Base-by-base conservation (phyloP, 768 basidiomycete genomes). In the Pseudohyphozyma bogoriensis region DNA sequence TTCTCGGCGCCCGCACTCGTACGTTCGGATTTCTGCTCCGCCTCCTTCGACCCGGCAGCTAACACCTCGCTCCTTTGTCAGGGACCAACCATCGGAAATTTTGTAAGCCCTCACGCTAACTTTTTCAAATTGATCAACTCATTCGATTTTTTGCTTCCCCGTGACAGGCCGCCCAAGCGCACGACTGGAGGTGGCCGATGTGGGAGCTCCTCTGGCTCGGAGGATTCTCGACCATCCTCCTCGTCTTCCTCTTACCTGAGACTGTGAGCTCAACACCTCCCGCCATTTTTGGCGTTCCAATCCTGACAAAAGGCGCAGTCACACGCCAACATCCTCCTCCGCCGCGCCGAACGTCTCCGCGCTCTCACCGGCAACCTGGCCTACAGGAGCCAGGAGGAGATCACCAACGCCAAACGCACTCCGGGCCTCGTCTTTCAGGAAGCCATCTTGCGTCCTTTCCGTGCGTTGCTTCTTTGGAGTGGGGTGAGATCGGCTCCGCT, bases 101-200 rank as follows among this genome's bases (percentile, higher is more conserved):
- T 71, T 58, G n/a, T n/a, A n/a, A n/a, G n/a, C n/a, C n/a, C n/a
- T n/a, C n/a, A n/a, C n/a, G n/a, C n/a, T n/a, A n/a, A n/a, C n/a
- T n/a, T n/a, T n/a, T n/a, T n/a, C n/a, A n/a, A n/a, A n/a, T n/a
- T n/a, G n/a, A n/a, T n/a, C n/a, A n/a, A n/a, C n/a, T n/a, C n/a
- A n/a, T n/a, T n/a, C n/a, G n/a, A n/a, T n/a, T n/a, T n/a, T n/a
- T n/a, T n/a, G n/a, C n/a, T n/a, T n/a, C n/a, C n/a, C n/a, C n/a
- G n/a, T n/a, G n/a, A n/a, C n/a, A n/a, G n/a, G 73, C 73, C 22
- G 71, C 70, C 5, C 53, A 70, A 52, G 66, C 60, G 24, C 69
- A 71, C 18, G 72, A 72, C 20, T 76, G 74, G 75, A 60, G 70
- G 51, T 74, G 74, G 73, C 60, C 71, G 6, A 66, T 75, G 59